A percentile compares a stretch with the other conserved stretches of the same genome.
These are phyloP conservation scores for Daldinia vernicosa DNA, from an alignment of 495 filamentous ascomycete genomes.

Conservation along the genomic window DNA sequence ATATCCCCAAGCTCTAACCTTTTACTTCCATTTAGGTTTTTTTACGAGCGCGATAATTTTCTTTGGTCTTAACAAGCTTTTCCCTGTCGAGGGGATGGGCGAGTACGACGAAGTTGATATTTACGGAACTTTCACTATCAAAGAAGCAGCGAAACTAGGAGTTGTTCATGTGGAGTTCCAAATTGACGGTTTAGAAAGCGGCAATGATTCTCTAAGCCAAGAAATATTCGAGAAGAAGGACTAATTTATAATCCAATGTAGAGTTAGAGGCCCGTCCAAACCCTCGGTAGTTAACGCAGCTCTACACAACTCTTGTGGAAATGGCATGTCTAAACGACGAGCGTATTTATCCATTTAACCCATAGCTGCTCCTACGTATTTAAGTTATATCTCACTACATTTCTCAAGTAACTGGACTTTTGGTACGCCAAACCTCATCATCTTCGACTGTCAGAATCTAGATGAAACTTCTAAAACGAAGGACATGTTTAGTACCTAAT, in stretches of 20 bases:
- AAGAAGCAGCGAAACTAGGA: slow-evolving; percentile 46
- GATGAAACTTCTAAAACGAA: too few species aligned
- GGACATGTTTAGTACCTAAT: too few species aligned
- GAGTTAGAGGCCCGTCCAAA: too few species aligned
- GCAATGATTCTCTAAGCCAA: slow-evolving; percentile 23
- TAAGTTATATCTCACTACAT: too few species aligned
- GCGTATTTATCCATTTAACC: too few species aligned
- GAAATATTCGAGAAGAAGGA: slow-evolving; percentile 36
- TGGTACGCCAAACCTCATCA: too few species aligned
- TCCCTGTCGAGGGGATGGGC: slow-evolving; percentile 46
- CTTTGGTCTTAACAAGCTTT: slow-evolving; percentile 43
- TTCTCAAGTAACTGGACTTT: too few species aligned
- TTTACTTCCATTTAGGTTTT: slow-evolving; percentile 39
- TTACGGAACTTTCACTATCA: slow-evolving; percentile 48
- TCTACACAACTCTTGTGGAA: too few species aligned
- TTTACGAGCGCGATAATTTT: slow-evolving; percentile 48
- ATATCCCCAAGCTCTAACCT: slow-evolving; percentile 1
- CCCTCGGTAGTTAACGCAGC: too few species aligned
- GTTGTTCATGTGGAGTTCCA: slow-evolving; percentile 38
- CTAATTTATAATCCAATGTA: slow-evolving; percentile 14
- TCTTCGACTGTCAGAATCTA: too few species aligned
- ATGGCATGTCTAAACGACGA: too few species aligned
- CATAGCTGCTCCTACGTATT: too few species aligned
- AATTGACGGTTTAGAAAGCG: slow-evolving; percentile 22
- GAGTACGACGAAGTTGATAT: slow-evolving; percentile 44